These are phyloP conservation scores for Trichoderma arundinaceum DNA, from an alignment of 2,329 filamentous ascomycete genomes.

Conservation along the genomic window DNA sequence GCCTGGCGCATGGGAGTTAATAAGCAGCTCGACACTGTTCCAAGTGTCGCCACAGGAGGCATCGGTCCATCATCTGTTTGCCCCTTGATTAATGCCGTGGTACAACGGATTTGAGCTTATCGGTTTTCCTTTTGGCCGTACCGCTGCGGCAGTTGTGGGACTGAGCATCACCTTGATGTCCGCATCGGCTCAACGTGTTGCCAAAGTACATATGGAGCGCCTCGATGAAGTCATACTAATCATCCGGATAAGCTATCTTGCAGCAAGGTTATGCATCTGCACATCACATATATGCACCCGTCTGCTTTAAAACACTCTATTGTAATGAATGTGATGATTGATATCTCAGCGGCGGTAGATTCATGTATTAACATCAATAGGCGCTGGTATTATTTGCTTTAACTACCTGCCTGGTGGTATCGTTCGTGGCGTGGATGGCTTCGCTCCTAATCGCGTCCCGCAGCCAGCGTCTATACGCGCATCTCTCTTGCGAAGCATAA, in stretches of 20 bases:
- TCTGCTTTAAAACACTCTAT: background rate
- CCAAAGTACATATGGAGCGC: too few species aligned
- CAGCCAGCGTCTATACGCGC: background rate
- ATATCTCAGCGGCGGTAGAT: background rate
- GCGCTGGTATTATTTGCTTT: background rate
- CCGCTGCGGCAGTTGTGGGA: too few species aligned
- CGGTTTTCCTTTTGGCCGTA: too few species aligned
- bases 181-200: background rate
- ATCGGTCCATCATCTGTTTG: constrained; percentile 7
- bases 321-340: background rate
- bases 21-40: constrained; percentile 12
- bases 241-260: too few species aligned
- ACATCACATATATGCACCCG: too few species aligned
- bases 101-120: background rate
- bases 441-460: background rate
- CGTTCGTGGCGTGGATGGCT: background rate
- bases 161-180: background rate
- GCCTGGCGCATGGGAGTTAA: constrained; percentile 7
- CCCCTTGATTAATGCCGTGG: background rate
- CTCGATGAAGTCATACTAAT: background rate
- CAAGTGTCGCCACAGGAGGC: constrained; percentile 11
- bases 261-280: too few species aligned
- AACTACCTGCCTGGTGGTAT: background rate
- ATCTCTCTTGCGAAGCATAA: background rate
- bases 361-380: background rate